A percentile compares a stretch with the other conserved stretches of the same genome.
phyloP scores from a whole-genome alignment of 176 grass and related monocot genomes.

The Rhynchospora breviuscula region DNA sequence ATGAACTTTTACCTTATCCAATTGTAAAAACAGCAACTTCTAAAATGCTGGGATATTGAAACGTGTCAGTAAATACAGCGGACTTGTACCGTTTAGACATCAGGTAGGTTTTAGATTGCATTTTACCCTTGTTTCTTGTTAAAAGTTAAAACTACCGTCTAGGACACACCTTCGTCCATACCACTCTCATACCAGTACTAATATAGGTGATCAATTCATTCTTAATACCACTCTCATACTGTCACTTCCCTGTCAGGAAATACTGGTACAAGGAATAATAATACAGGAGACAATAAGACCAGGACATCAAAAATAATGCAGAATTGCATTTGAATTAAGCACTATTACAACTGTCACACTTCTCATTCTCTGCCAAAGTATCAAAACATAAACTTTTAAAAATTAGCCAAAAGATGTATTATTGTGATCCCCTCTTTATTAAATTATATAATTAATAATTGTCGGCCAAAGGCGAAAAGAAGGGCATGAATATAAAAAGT shows the following conservation, averaged over 20 bases:
- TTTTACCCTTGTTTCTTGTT: background rate
- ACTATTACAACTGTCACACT: background rate
- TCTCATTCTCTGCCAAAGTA: background rate
- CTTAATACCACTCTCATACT: background rate
- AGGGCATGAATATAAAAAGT: slow-evolving; percentile 14
- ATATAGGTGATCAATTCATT: too few relatives aligned
- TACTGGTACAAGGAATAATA: background rate
- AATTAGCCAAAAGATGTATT: background rate
- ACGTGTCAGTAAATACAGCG: background rate
- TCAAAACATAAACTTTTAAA: background rate
- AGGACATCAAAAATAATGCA: background rate
- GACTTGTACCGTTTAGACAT: background rate
- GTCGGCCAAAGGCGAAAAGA: slow-evolving; percentile 22
- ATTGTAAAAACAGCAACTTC: background rate
- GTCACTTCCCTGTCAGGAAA: background rate
- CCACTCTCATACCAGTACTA: background rate
- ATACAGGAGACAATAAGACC: background rate
- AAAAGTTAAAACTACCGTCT: background rate
- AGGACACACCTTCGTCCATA: background rate
- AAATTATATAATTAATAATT: slow-evolving; percentile 31
- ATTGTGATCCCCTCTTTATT: slow-evolving; percentile 47
- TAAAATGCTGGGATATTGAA: background rate
- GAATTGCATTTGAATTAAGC: slow-evolving; percentile 8
- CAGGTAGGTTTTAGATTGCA: background rate
- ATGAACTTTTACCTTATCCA: background rate